Evolutionary conservation across 106 monocot genomes (phyloP), one percentile per base, ranked within the genome.

Genomic region (Triglochin maritima): DNA sequence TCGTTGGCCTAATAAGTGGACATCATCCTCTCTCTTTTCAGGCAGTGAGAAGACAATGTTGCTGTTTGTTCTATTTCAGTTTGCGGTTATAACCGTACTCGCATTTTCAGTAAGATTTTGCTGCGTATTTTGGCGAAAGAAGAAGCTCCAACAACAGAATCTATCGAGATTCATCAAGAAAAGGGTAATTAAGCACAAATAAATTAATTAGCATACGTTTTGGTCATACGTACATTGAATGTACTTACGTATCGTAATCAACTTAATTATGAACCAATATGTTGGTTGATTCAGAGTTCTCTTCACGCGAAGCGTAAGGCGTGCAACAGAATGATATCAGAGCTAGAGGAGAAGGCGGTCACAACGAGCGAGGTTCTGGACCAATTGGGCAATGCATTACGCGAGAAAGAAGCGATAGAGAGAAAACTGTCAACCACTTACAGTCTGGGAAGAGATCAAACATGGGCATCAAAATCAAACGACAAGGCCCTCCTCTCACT

Each of bases 71-170:
- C 43, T 94, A 42, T 79, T 89, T 77, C 86, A 86, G 53, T 57
- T 83, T 46, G 71, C 77, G 14, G 47, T 89, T 9, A 17, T 86
- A 56, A 49, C 86, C 41, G 54, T 83, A 29, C 69, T 89, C 49
- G 78, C 72, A 17, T 47, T 59, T 13, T 59, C 67, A 49, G 82
- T 90, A 13, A 62, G 83, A 0, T 94, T 87, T 60, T 94, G 90
- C 50, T 90, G 78, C 55, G 17, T 94, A 54, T 90, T 94, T 72
- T 90, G 94, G 94, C 73, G 83, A 56, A 94, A 94, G 74, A 84
- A 79, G 67, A 90, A 87, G 77, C 81, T 94, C 47, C 84, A 81
- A 70, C 64, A 73, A 15, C 78, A 84, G 42, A 81, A 89, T 14
- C 85, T 94, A 7, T 58, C 62, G 16, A 82, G 69, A 47, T 94